Evolutionary conservation across 2,329 filamentous ascomycete genomes (phyloP).

Genomic region (Clarireedia homoeocarpa): DNA sequence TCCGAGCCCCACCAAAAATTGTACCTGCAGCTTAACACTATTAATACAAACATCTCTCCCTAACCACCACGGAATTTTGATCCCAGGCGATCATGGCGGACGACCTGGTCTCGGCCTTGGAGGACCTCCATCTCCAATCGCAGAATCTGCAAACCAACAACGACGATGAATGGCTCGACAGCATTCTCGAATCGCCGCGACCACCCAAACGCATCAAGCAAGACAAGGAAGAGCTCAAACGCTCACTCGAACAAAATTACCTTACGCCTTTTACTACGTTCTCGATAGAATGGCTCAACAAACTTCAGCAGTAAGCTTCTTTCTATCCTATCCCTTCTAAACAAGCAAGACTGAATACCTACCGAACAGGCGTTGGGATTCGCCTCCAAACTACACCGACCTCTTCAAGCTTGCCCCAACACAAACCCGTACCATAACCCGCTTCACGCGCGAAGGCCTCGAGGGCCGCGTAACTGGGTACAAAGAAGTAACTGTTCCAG

Average conservation of each 20-base stretch:
- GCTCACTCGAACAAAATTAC: slow-evolving; percentile 66
- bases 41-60: neutral
- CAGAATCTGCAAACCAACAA: slow-evolving; percentile 23
- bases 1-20: neutral
- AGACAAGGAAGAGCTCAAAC: slow-evolving; percentile 57
- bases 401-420: slow-evolving; percentile 84
- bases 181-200: slow-evolving; percentile 46
- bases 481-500: slow-evolving; percentile 85
- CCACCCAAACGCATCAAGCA: slow-evolving; percentile 42
- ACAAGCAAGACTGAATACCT: slow-evolving; percentile 11
- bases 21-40: neutral
- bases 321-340: neutral
- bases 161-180: slow-evolving; percentile 43
- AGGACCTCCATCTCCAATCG: slow-evolving; percentile 38
- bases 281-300: slow-evolving; percentile 78
- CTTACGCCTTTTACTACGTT: slow-evolving; percentile 74
- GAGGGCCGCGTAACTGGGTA: slow-evolving; percentile 92
- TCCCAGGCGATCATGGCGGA: slow-evolving; percentile 21
- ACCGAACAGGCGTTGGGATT: slow-evolving; percentile 61
- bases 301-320: slow-evolving; percentile 61
- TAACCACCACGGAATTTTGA: neutral
- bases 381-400: slow-evolving; percentile 69
- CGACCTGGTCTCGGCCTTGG: slow-evolving; percentile 40
- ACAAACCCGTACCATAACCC: slow-evolving; percentile 88
- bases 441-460: slow-evolving; percentile 84